Evolutionary conservation across 768 basidiomycete species (phyloP), one percentile per base, ranked within the genome.

Genomic region (Hortiboletus campestris): DNA sequence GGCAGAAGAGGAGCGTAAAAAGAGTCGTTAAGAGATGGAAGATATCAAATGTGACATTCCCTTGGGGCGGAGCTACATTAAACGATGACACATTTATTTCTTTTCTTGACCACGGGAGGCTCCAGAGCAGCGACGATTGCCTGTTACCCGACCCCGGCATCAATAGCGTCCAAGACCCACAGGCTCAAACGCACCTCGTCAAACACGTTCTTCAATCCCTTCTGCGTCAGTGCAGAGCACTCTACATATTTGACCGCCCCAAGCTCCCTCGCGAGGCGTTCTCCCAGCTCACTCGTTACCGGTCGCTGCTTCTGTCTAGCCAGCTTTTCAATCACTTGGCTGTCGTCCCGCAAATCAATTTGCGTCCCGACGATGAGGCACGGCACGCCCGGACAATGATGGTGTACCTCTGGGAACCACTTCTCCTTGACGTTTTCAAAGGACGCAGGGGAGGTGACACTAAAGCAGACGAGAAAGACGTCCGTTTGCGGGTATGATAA

Each of bases 361-460:
- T 99, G 97, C 46, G 97, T 99, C 62, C 97, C 97, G 54, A 99
- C 96, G 68, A 99, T 98, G 67, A 99, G 85, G 83, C 96, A 98
- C 63, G 96, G 95, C 55, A 98, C 96, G 47, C 97, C 96, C 16
- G 97, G 97, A 81, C 97, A 99, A 70, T 99, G 97, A 72, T 98
- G 97, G 72, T 95, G 95, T 51, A 99, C 96, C 78, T 99, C 97
- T 6, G 97, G 97, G 83, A 98, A 97, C 97, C 97, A 99, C 74
- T 99, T 99, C 78, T 99, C 97, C 84, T 97, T 98, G 68, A 99
- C 96, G 88, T 99, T 98, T 76, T 99, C 97, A 70, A 98, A 99
- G 46, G 94, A 96, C 29, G 97, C 96, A 4, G 96, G 97, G 11
- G 91, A 94, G 40, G 96, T 98, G 65, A 99, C 97, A 69, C 92